Base-by-base conservation (phyloP, 169 alveolate genomes). In the Cryptosporidium andersoni region DNA sequence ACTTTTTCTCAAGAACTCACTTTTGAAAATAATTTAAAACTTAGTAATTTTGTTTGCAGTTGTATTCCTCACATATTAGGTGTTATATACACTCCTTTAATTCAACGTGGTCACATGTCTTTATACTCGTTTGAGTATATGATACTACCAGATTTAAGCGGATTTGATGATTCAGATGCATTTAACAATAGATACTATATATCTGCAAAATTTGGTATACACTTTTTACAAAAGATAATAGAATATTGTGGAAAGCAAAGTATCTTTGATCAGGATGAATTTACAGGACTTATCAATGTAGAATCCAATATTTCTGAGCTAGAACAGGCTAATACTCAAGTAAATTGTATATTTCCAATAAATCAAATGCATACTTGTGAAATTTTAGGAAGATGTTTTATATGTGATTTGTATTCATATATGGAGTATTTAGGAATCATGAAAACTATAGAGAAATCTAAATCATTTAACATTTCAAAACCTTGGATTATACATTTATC, bases 371-470 rank as follows among this genome's bases (percentile, higher is more conserved):
- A 74, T 60, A 74, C 85, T 58, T 74, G 85, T 42, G 51, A 12
- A 43, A 74, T 14, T 64, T 16, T n/a, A 9, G 43, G 48, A 60
- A 74, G 49, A 11, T 74, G 85, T 42, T 74, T 74, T 25, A 37
- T 62, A 6, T 74, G 85, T 25, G 55, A 63, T 8, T 58, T 74
- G 16, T 66, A 74, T 58, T 74, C 85, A 43, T 58, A 74, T 7
- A n/a, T 60, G 8, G 85, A 74, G 48, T 74, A 74, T 74, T 55
- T 74, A 49, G 85, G 85, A 3, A 74, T 74, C 4, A 74, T 74
- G 7, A 58, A 74, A 14, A 42, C 48, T 55, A 45, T 74, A 8
- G 67, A 58, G 37, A 5, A 14, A 42, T 51, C 47, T 1, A 36
- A 11, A 47, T 43, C n/a, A 45, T 74, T 45, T 34, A 45, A 43